phyloP scores from a whole-genome alignment of 305 asterid genomes.

The Petunia hybrid region DNA sequence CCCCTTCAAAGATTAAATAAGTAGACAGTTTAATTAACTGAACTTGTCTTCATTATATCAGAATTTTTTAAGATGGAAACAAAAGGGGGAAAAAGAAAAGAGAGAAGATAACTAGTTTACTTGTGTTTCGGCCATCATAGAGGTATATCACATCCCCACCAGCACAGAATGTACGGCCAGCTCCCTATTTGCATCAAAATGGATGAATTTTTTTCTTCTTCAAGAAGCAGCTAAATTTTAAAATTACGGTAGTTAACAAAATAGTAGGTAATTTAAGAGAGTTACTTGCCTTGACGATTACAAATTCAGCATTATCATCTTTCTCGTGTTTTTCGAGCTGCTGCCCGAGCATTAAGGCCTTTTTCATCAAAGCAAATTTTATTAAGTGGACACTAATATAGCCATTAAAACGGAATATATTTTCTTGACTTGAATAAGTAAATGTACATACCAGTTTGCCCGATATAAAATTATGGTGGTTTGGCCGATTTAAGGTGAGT shows the following conservation, averaged over 20 bases:
- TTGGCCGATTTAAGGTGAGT: constrained; percentile 81
- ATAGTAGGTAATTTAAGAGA: background rate
- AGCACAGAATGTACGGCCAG: constrained; percentile 87
- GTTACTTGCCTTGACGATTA: constrained; percentile 68
- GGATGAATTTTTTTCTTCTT: background rate
- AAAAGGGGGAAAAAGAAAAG: background rate
- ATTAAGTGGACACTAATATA: background rate
- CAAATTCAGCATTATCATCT: constrained; percentile 64
- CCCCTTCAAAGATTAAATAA: constrained; percentile 51
- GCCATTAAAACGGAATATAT: background rate
- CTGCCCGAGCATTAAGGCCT: constrained; percentile 71
- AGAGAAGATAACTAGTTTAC: constrained; percentile 46
- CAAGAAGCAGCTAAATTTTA: background rate
- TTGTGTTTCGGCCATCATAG: constrained; percentile 66
- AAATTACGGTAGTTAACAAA: background rate
- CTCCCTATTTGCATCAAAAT: constrained; percentile 53
- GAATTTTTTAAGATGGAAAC: constrained; percentile 18
- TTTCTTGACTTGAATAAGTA: background rate
- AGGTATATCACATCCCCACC: constrained; percentile 87
- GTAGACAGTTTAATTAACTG: background rate
- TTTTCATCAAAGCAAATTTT: background rate
- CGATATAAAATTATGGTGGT: constrained; percentile 73
- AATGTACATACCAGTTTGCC: constrained; percentile 59
- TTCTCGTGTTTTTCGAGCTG: constrained; percentile 80
- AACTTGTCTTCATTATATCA: constrained; percentile 7